Evolutionary conservation across 140 eudicot genomes (phyloP).

Genomic region (Anethum foeniculum): DNA sequence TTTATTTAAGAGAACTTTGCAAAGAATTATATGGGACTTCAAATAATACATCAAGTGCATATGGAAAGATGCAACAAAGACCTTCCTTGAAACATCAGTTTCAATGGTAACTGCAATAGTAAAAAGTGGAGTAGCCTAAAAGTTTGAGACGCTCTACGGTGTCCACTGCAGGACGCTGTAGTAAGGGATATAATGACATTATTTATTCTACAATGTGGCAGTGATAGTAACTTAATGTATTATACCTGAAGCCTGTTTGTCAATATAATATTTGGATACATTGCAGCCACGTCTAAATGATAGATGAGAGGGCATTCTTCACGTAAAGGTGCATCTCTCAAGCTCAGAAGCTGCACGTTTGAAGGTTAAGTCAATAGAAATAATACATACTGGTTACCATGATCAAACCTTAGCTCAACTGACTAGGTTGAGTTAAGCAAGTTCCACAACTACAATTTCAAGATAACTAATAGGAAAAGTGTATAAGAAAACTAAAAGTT

Average conservation of each 20-base stretch:
- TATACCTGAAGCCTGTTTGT: slow-evolving; percentile 99
- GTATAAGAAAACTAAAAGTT: neutral
- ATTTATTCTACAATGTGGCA: neutral
- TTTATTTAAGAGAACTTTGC: neutral
- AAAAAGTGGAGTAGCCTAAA: neutral
- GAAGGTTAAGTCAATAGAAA: slow-evolving; percentile 7
- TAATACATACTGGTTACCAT: neutral
- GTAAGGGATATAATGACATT: neutral
- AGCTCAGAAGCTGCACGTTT: slow-evolving; percentile 50
- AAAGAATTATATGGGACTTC: neutral
- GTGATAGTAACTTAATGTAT: neutral
- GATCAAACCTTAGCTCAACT: neutral
- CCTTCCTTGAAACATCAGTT: neutral
- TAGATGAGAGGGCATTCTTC: slow-evolving; percentile 96
- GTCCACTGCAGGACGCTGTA: neutral
- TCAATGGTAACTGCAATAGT: neutral
- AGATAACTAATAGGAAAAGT: neutral
- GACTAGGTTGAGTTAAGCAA: neutral
- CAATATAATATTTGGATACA: slow-evolving; percentile 95
- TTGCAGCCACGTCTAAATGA: slow-evolving; percentile 99
- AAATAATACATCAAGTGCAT: neutral
- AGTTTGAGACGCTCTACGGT: neutral
- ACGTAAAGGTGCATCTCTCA: slow-evolving; percentile 73
- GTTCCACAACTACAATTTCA: neutral
- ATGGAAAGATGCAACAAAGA: slow-evolving; percentile 4